Conservation (phyloP, 2,329 filamentous ascomycete genomes). For the Fusarium sp. region DNA sequence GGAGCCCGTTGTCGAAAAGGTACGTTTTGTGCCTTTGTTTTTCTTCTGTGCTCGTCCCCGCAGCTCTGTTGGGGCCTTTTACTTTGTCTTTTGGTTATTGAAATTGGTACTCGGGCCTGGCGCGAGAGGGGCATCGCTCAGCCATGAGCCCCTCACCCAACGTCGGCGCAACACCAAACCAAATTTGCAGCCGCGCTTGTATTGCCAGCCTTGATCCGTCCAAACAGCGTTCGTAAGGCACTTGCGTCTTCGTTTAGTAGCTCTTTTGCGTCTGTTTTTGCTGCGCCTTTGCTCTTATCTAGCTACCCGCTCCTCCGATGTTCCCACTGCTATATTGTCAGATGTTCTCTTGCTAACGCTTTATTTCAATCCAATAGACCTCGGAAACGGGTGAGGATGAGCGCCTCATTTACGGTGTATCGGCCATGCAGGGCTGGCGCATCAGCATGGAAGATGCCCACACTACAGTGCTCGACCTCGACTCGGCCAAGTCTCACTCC, state of each 20-base stretch:
- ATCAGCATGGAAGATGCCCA: constrained; percentile 99
- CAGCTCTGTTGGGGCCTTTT: constrained; percentile 10
- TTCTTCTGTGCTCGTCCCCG: constrained; percentile 8
- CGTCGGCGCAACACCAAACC: constrained; percentile 23
- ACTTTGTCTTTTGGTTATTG: constrained; percentile 21
- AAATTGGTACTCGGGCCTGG: constrained; percentile 22
- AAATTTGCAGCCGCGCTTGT: constrained; percentile 20
- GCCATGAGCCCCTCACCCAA: constrained; percentile 45
- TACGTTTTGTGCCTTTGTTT: constrained; percentile 56
- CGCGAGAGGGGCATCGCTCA: constrained; percentile 43
- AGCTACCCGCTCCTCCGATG: constrained; percentile 35
- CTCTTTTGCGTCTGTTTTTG: not conserved
- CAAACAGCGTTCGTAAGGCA: not conserved
- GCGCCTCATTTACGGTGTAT: constrained; percentile 91
- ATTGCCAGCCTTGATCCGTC: constrained; percentile 18
- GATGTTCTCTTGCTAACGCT: constrained; percentile 47
- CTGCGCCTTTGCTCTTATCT: constrained; percentile 5
- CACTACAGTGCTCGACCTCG: constrained; percentile 86
- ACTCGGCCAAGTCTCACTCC: constrained; percentile 73
- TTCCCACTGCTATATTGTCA: constrained; percentile 31
- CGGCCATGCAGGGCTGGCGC: constrained; percentile 99
- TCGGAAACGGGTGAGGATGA: constrained; percentile 94
- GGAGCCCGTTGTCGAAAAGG: constrained; percentile 99
- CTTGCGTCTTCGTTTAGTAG: not conserved
- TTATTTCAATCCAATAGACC: constrained; percentile 66